Percentiles rank a stretch among this genome's conserved stretches.
Conservation (phyloP, 129 eudicot species). For the Escallonia herrerae region DNA sequence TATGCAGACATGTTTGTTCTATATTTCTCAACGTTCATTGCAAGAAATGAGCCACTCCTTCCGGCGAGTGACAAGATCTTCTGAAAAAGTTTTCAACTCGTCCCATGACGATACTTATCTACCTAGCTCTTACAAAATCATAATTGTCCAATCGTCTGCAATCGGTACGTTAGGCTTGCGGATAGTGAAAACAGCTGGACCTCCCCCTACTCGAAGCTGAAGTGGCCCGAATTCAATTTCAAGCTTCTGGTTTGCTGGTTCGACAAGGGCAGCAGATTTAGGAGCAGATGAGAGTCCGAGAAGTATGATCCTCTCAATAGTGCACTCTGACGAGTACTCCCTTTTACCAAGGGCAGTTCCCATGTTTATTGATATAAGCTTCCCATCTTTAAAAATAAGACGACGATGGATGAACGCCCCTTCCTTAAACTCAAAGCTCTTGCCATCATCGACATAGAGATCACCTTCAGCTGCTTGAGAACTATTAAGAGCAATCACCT, state of each 20-base stretch:
- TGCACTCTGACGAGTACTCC: constrained; percentile 46
- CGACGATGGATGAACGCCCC: constrained; percentile 87
- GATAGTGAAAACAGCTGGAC: constrained; percentile 54
- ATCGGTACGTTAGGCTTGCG: constrained; percentile 80
- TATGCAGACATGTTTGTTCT: too few relatives aligned
- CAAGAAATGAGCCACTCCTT: too few relatives aligned
- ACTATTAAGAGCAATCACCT: constrained; percentile 89
- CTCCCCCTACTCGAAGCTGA: constrained; percentile 33
- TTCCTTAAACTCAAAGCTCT: constrained; percentile 74
- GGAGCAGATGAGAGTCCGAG: constrained; percentile 51
- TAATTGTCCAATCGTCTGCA: constrained; percentile 69
- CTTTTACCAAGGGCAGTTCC: constrained; percentile 28
- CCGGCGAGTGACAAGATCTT: too few relatives aligned
- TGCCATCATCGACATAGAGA: constrained; percentile 84
- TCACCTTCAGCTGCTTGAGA: constrained; percentile 88
- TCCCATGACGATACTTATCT: too few relatives aligned
- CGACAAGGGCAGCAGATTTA: constrained; percentile 48
- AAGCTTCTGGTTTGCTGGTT: constrained; percentile 50
- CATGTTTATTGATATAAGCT: constrained; percentile 58
- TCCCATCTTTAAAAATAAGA: constrained; percentile 57
- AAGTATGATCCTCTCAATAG: constrained; percentile 73
- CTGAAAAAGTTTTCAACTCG: too few relatives aligned
- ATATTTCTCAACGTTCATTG: too few relatives aligned
- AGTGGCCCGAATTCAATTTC: constrained; percentile 67
- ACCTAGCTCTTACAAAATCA: constrained; percentile 34